Percentiles rank a stretch among this genome's conserved stretches.
Evolutionary conservation across 306 rosid genomes (phyloP).

Genomic region (Cercis canadensis): DNA sequence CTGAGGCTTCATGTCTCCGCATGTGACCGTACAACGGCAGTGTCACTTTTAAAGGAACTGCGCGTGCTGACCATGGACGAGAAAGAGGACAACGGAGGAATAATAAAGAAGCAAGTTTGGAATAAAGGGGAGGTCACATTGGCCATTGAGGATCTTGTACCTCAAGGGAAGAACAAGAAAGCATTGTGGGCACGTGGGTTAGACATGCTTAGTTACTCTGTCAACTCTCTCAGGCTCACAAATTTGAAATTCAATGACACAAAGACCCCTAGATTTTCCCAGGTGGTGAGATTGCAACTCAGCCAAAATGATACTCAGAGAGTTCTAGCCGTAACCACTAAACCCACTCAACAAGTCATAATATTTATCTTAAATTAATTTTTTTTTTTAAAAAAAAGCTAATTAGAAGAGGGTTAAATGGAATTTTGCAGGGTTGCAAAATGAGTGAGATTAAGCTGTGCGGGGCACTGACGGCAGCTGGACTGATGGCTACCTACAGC

Average conservation of each 20-base stretch:
- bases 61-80: constrained; percentile 31
- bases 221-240: constrained; percentile 49
- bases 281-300: constrained; percentile 57
- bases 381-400: background rate
- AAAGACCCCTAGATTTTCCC: constrained; percentile 41
- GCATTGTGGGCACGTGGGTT: constrained; percentile 55
- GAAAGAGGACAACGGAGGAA: background rate
- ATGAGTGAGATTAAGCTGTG: constrained; percentile 58
- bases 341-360: background rate
- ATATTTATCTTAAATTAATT: background rate
- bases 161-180: constrained; percentile 43
- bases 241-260: constrained; percentile 59
- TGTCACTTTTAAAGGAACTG: constrained; percentile 52
- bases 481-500: constrained; percentile 56
- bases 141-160: constrained; percentile 61
- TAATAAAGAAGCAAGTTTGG: background rate
- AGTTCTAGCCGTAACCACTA: constrained; percentile 44
- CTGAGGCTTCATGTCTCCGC: constrained; percentile 59
- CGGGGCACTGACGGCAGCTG: constrained; percentile 63
- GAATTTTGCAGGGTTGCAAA: constrained; percentile 57
- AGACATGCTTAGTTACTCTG: constrained; percentile 62
- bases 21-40: constrained; percentile 66
- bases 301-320: constrained; percentile 43
- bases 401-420: background rate
- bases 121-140: constrained; percentile 18